phyloP scores from a whole-genome alignment of 345 rosid genomes.

The thale cress (Arabidopsis thaliana) region TAIR10.1 NC_003075.7:14883501-14884000 shows the following conservation, averaged over 20 bases:
- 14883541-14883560: background rate
- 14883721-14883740: background rate
- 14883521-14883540: background rate
- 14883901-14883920: conserved; percentile 25
- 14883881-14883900: background rate
- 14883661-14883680: conserved; percentile 17
- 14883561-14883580: background rate
- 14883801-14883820: background rate
- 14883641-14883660: conserved; percentile 5
- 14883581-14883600: background rate
- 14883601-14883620: background rate
- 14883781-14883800: background rate
- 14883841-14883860: background rate
- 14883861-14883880: conserved; percentile 2
- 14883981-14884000: conserved; percentile 11
- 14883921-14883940: background rate
- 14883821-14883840: background rate
- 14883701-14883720: background rate
- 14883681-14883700: background rate
- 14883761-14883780: too few relatives aligned
- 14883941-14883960: background rate
- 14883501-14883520: conserved; percentile 28
- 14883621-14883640: conserved; percentile 20
- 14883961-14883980: conserved; percentile 42
- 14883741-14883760: background rate